Conservation (phyloP, 371 early-diverging fungal species). For the Chytridium lagenaria region DNA sequence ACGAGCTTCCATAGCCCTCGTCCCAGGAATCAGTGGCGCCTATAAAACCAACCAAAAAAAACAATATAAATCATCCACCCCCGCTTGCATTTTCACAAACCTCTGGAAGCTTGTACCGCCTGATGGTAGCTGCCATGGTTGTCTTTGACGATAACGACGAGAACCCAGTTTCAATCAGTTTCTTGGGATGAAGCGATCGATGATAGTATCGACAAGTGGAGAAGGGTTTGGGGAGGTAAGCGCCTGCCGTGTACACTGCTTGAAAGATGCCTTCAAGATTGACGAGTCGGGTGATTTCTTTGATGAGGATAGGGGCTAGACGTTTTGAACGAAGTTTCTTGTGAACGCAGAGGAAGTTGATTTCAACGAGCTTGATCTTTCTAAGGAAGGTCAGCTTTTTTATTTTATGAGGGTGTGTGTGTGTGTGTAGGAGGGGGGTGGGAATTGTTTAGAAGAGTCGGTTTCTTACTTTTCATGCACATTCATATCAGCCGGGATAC, state of each 20-base stretch:
- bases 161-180: conserved; percentile 92
- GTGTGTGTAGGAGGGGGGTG: too few species aligned
- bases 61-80: not conserved
- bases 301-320: conserved; percentile 98
- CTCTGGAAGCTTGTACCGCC: conserved; percentile 73
- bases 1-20: conserved; percentile 76
- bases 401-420: too few species aligned
- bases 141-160: conserved; percentile 74
- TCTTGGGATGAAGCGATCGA: conserved; percentile 90
- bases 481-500: conserved; percentile 81
- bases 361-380: conserved; percentile 76
- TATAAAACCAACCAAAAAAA: conserved; percentile 21
- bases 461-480: conserved; percentile 73
- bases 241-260: conserved; percentile 98
- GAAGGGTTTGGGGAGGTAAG: conserved; percentile 89
- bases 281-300: conserved; percentile 95
- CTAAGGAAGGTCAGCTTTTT: conserved; percentile 15
- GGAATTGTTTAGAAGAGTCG: too few species aligned
- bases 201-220: conserved; percentile 89
- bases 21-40: conserved; percentile 67
- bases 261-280: conserved; percentile 95
- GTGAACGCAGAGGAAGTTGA: conserved; percentile 99
- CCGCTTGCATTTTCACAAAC: too few species aligned
- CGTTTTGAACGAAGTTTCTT: conserved; percentile 95
- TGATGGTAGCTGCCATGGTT: conserved; percentile 78